These are phyloP conservation scores for Suhomyces maxii DNA, from an alignment of 1,139 yeast species.

Conservation along the genomic window DNA sequence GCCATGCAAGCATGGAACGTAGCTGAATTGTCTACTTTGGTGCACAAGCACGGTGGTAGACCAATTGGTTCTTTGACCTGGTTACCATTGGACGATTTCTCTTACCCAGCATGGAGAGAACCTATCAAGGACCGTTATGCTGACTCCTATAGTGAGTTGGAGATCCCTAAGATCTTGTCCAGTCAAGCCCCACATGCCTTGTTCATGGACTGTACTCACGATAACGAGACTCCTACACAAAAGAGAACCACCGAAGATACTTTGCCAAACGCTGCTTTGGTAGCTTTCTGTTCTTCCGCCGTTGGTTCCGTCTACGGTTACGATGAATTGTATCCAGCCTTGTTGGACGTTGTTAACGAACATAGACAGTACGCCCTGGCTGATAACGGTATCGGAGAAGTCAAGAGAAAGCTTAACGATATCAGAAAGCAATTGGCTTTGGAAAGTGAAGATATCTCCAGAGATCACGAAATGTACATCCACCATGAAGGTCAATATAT, in stretches of 20 bases:
- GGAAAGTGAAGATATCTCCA: conserved; percentile 61
- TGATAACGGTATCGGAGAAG: conserved; percentile 68
- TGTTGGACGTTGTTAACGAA: conserved; percentile 83
- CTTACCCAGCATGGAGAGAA: conserved; percentile 58
- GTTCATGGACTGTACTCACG: conserved; percentile 98
- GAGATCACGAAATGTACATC: conserved; percentile 88
- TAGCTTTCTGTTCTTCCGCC: conserved; percentile 89
- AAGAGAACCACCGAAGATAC: conserved; percentile 94
- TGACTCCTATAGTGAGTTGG: conserved; percentile 54
- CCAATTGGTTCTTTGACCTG: conserved; percentile 90
- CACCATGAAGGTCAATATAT: conserved; percentile 93
- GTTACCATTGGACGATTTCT: conserved; percentile 69
- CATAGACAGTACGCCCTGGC: conserved; percentile 59
- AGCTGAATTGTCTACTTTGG: conserved; percentile 79
- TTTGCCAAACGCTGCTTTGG: conserved; percentile 90
- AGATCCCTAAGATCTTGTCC: conserved; percentile 63
- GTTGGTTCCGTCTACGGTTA: conserved; percentile 94
- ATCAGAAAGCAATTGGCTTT: conserved; percentile 63
- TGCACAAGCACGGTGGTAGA: conserved; percentile 91
- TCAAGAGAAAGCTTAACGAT: conserved; percentile 60
- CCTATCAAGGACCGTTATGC: conserved; percentile 31
- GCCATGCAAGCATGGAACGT: conserved; percentile 97
- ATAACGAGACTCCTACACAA: conserved; percentile 85
- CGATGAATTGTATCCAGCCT: conserved; percentile 85
- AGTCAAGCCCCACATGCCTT: conserved; percentile 83